phyloP scores from a whole-genome alignment of 192 early-diverging fungal genomes.

The Mortierella claussenii region DNA sequence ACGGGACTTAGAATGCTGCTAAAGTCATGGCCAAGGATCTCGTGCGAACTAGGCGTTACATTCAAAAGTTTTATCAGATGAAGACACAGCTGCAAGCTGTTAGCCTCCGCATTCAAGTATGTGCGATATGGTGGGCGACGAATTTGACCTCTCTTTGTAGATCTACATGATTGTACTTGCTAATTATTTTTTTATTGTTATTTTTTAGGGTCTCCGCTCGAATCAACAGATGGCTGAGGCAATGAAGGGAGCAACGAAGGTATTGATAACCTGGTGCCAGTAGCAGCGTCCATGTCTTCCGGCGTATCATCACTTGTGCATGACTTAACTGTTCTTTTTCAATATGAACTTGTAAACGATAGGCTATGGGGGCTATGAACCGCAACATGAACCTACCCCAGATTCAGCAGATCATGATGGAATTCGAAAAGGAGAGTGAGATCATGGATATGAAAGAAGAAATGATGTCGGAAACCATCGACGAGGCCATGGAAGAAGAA shows the following conservation, averaged over 20 bases:
- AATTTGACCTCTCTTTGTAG: background rate
- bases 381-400: constrained; percentile 91
- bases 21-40: constrained; percentile 99
- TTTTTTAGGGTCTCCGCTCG: constrained; percentile 82
- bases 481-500: constrained; percentile 94
- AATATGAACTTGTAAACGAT: background rate
- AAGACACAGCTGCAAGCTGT: constrained; percentile 94
- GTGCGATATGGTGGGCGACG: background rate
- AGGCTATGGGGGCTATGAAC: constrained; percentile 98
- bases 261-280: too few species aligned
- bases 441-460: constrained; percentile 99
- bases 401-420: constrained; percentile 96
- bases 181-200: background rate
- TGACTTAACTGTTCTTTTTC: background rate
- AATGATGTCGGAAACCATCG: constrained; percentile 98
- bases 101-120: constrained; percentile 86
- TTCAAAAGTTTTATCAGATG: constrained; percentile 98
- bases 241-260: constrained; percentile 93
- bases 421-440: constrained; percentile 94
- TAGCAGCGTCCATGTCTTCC: too few species aligned
- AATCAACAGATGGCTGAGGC: constrained; percentile 97
- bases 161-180: background rate
- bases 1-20: constrained; percentile 69
- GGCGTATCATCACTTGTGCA: too few species aligned
- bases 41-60: constrained; percentile 91